phyloP scores from a whole-genome alignment of 148 eudicot species.

The Talinum fruticosum region DNA sequence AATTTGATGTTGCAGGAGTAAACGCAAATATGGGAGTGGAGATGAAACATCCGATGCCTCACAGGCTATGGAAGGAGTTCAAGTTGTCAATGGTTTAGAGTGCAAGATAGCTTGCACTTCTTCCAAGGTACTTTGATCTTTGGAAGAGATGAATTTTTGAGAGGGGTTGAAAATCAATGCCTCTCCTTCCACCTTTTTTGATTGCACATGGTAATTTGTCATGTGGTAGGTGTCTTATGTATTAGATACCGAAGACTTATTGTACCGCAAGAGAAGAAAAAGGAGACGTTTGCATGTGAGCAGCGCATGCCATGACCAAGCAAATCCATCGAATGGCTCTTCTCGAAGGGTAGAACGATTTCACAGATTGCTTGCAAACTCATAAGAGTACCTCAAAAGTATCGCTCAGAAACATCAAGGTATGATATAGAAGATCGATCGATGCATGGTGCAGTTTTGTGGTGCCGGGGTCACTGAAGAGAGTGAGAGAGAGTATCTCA shows the following conservation, averaged over 20 bases:
- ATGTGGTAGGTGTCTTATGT: slow-evolving; percentile 71
- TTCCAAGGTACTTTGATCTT: slow-evolving; percentile 53
- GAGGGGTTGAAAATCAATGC: slow-evolving; percentile 29
- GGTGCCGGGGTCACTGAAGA: not conserved
- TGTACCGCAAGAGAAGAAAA: slow-evolving; percentile 44
- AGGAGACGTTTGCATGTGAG: slow-evolving; percentile 37
- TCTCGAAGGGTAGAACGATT: slow-evolving; percentile 39
- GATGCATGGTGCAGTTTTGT: not conserved
- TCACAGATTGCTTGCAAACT: slow-evolving; percentile 31
- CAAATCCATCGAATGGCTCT: slow-evolving; percentile 31
- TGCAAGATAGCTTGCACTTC: slow-evolving; percentile 65
- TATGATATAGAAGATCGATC: not conserved
- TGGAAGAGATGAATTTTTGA: slow-evolving; percentile 37
- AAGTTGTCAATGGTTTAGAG: slow-evolving; percentile 69
- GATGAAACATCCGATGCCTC: slow-evolving; percentile 37
- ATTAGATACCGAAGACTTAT: slow-evolving; percentile 75
- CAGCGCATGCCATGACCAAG: slow-evolving; percentile 38
- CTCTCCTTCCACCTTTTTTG: slow-evolving; percentile 11
- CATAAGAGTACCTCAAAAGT: slow-evolving; percentile 4
- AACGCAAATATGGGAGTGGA: slow-evolving; percentile 34
- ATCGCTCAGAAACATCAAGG: not conserved
- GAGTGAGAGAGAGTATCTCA: not conserved
- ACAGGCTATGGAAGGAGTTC: slow-evolving; percentile 64
- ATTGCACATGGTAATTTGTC: slow-evolving; percentile 23
- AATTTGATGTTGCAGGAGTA: slow-evolving; percentile 55